Conservation (phyloP, 1,284 basidiomycete species). For the Malassezia brasiliensis region DNA sequence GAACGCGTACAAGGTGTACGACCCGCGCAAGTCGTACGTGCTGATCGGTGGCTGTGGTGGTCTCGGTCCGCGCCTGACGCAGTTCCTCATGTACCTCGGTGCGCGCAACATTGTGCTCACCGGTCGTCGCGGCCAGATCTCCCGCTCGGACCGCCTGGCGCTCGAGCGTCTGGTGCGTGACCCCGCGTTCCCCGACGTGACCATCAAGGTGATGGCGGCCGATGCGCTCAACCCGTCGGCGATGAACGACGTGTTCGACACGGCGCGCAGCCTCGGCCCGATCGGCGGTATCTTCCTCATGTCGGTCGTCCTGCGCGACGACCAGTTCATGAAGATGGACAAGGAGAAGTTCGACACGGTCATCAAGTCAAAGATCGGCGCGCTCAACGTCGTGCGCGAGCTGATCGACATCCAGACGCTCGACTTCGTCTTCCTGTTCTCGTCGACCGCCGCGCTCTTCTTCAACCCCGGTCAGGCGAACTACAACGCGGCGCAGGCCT, state of each 20-base stretch:
- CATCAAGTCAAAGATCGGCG: slow-evolving; percentile 17
- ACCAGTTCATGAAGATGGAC: slow-evolving; percentile 18
- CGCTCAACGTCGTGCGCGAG: slow-evolving; percentile 14
- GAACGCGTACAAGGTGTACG: slow-evolving; percentile 14
- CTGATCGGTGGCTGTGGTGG: slow-evolving; percentile 24
- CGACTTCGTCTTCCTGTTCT: slow-evolving; percentile 21
- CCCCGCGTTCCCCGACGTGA: slow-evolving; percentile 16
- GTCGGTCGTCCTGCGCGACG: slow-evolving; percentile 19
- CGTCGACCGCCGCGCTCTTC: slow-evolving; percentile 19
- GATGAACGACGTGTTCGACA: slow-evolving; percentile 17
- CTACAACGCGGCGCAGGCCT: slow-evolving; percentile 20
- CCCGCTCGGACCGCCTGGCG: slow-evolving; percentile 17
- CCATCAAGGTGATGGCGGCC: slow-evolving; percentile 18
- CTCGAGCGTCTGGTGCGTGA: slow-evolving; percentile 19
- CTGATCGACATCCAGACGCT: slow-evolving; percentile 12
- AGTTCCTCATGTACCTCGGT: slow-evolving; percentile 17
- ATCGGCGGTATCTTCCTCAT: slow-evolving; percentile 19
- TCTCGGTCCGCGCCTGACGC: slow-evolving; percentile 19
- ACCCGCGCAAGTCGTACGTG: slow-evolving; percentile 19
- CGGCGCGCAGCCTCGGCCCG: slow-evolving; percentile 10
- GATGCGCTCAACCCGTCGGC: slow-evolving; percentile 16
- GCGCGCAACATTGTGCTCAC: slow-evolving; percentile 23
- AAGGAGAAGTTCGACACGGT: slow-evolving; percentile 20
- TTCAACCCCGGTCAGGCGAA: slow-evolving; percentile 21
- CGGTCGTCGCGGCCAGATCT: slow-evolving; percentile 18